Evolutionary conservation across 257 asterid genomes (phyloP), one percentile per base, ranked within the genome.

Genomic region (Parsonsia alboflavescens): DNA sequence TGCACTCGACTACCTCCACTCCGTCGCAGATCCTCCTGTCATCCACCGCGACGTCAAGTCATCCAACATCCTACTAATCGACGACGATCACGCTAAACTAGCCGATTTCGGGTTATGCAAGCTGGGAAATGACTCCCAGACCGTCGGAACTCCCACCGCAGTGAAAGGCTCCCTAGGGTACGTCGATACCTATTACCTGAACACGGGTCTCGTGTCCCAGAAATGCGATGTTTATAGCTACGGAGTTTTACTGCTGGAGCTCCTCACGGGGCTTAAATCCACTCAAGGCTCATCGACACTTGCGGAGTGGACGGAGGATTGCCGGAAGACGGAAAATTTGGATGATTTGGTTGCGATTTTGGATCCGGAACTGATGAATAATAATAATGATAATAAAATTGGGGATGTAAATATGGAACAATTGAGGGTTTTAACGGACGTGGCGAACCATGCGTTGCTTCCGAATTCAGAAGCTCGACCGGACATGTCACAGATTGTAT

Each of bases 41-140:
- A 91, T 87, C 33, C 97, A 91, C 81, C 67, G 97, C 0, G 97
- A 91, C 67, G 54, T 91, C 61, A 91, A 91, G 52, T 91, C 97
- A 1, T 89, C 97, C 44, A 88, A 91, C 79, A 73, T 91, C 0
- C 81, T 89, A 59, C 64, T 91, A 49, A 75, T 84, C 54, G 78
- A 80, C 65, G 88, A 91, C n/a, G 62, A 75, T n/a, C 90, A 77
- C 11, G 97, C 93, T 42, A 91, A 91, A 62, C 85, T 89, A 0
- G 94, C 97, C 0, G 97, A 91, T 70, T 91, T 91, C 22, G 97
- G 94, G 12, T 85, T 88, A 11, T 89, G 96, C 89, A 91, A 91
- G 80, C 87, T 91, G 0, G 96, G 94, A 2, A 82, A 73, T 48
- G 91, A 89, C 56, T 70, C 84, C 0, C 84, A 83, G 58, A 76